These are phyloP conservation scores for Paramecium pentaurelia DNA, from an alignment of 73 alveolate genomes.

Conservation along the genomic window DNA sequence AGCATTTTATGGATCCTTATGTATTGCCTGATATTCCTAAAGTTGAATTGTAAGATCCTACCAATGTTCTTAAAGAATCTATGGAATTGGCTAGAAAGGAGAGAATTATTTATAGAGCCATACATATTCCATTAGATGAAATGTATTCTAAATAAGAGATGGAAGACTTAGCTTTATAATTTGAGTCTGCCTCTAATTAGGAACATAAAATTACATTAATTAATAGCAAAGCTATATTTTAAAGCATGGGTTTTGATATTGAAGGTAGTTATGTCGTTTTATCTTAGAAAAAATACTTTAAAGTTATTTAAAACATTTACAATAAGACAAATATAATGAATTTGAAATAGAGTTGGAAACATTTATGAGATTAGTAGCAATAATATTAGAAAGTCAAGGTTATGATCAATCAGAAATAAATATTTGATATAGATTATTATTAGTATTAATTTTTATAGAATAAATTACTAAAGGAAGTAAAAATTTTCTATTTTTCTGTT, in stretches of 20 bases:
- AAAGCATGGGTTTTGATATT: conserved; percentile 50
- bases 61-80: conserved; percentile 75
- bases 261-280: background rate
- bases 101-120: conserved; percentile 65
- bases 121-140: conserved; percentile 49
- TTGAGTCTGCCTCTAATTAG: conserved; percentile 44
- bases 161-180: conserved; percentile 40
- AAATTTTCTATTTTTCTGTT: background rate
- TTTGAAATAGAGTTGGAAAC: conserved; percentile 55
- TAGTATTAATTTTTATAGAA: background rate
- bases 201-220: conserved; percentile 42
- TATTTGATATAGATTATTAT: background rate
- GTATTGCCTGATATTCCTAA: conserved; percentile 78
- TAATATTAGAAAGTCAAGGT: conserved; percentile 48
- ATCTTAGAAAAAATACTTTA: conserved; percentile 20
- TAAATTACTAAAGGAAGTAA: background rate
- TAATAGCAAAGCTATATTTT: conserved; percentile 29
- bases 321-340: conserved; percentile 25
- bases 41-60: conserved; percentile 75
- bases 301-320: conserved; percentile 15
- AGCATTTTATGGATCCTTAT: conserved; percentile 83
- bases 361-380: conserved; percentile 53
- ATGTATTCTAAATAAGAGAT: conserved; percentile 45
- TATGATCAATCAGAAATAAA: conserved; percentile 13
- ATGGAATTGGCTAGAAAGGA: conserved; percentile 77